Base-by-base conservation (phyloP, 2,329 filamentous ascomycete genomes). In the Alternaria ventricosa region DNA sequence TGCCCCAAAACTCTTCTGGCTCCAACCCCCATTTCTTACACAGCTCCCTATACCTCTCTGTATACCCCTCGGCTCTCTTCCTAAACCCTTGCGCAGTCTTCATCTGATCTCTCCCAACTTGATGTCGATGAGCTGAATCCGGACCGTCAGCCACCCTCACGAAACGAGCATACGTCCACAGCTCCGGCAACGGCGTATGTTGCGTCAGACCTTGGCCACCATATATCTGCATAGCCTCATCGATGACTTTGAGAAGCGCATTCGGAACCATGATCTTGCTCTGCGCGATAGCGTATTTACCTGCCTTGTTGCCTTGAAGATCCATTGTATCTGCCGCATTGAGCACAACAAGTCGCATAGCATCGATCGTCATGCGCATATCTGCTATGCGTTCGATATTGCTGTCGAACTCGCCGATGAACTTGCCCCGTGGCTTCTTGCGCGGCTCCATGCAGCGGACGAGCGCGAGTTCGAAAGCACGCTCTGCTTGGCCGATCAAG, bases 281-380 rank as follows among this genome's bases (percentile, higher is more conserved):
- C 67, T 82, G 79, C 10, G 81, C 80, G 65, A 82, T 82, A n/a
- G 78, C 79, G 46, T 80, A 79, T 47, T 71, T 67, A 0, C 79
- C 80, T 5, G 80, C 80, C 62, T 82, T 82, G 68, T 81, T 81
- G 5, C 80, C 79, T 20, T 77, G 72, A 1, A 78, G 66, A 66
- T 82, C 81, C 79, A 82, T 82, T 5, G 77, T 80, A 49, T 82
- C 80, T 1, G 81, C 81, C 1, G 81, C 80, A 47, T 82, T 82
- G 15, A 82, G 71, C 10, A 82, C 80, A 18, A 82, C 76, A 10
- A 81, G 74, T 3, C 81, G 74, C 69, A 80, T 80, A 5, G 73
- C 69, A 63, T 82, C 80, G 53, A 82, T 76, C 23, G 79, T 80
- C 66, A 82, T 76, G 28, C 81, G 75, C 80, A 81, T 82, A 43